Base-by-base conservation (phyloP, 257 asterid species). In the Ajuga chamaepitys region DNA sequence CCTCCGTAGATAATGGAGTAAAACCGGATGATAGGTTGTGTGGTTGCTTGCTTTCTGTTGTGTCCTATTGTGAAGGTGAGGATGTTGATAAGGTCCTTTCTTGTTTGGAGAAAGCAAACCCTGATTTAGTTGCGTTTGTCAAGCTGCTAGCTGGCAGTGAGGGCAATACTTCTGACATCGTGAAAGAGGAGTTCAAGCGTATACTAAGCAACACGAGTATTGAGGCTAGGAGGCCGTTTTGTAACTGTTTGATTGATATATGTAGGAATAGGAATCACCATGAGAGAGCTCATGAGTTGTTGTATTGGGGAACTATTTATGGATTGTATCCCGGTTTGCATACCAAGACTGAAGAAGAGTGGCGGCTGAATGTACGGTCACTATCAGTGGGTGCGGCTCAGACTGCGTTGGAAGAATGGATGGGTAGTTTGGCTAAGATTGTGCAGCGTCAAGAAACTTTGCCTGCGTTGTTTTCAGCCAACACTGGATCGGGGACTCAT, bases 331-430 rank as follows among this genome's bases (percentile, higher is more conserved):
- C 95, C 0, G 96, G 97, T 61, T 53, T 93, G 71, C 99, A 93
- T 26, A 87, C 96, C 5, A 93, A 83, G 81, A 88, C 95, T 0
- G 75, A 85, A 0, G 89, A 84, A 25, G 97, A 93, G 41, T 93
- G 99, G 99, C 74, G 96, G 45, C 47, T 93, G 9, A 85, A 94
- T 4, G 95, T 88, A 0, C 77, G 96, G 35, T 86, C 99, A 0
- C 71, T 94, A 0, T 94, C 97, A 0, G 84, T 89, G 17, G 97
- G 97, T 18, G 99, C 99, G 5, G 96, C 99, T 11, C 82, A 77
- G 7, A 88, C 97, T 10, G 97, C 97, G 3, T 77, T 94, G 9
- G 97, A 94, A 71, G 99, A 89, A 62, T 94, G 99, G 97, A 80
- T 88, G 95, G 66, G 73, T 10, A 80, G 85, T 11, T 34, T 94